These are phyloP conservation scores for Fusarium musae DNA, from an alignment of 2,329 filamentous ascomycete species.

Conservation along the genomic window DNA sequence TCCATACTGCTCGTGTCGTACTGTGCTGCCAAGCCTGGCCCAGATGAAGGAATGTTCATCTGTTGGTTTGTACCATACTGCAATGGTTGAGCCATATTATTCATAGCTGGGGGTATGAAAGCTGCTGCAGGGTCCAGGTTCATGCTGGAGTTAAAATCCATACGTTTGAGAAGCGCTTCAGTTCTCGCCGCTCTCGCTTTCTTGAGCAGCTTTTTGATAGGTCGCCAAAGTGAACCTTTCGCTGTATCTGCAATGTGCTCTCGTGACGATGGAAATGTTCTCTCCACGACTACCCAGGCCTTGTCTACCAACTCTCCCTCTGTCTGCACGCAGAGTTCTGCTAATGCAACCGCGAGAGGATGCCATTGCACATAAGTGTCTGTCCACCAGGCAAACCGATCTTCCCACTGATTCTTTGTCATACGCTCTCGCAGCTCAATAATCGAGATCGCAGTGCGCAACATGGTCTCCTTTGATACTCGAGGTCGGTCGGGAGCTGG, in stretches of 20 bases:
- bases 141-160: slow-evolving; percentile 33
- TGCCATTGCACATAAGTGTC: slow-evolving; percentile 66
- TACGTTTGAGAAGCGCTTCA: slow-evolving; percentile 44
- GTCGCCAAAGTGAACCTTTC: slow-evolving; percentile 63
- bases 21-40: slow-evolving; percentile 19
- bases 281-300: slow-evolving; percentile 62
- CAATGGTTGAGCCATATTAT: slow-evolving; percentile 18
- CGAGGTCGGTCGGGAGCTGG: slow-evolving; percentile 44
- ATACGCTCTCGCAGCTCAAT: slow-evolving; percentile 55
- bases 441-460: slow-evolving; percentile 59
- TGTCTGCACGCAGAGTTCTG: slow-evolving; percentile 62
- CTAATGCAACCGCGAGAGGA: slow-evolving; percentile 62
- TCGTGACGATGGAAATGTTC: slow-evolving; percentile 56
- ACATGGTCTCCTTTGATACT: slow-evolving; percentile 55
- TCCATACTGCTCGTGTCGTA: slow-evolving; percentile 46
- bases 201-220: slow-evolving; percentile 63
- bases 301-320: slow-evolving; percentile 57
- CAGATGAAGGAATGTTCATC: not conserved
- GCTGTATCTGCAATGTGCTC: slow-evolving; percentile 60
- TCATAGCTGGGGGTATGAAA: not conserved
- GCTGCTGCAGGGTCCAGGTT: slow-evolving; percentile 2
- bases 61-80: slow-evolving; percentile 11
- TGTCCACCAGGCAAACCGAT: slow-evolving; percentile 61
- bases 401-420: slow-evolving; percentile 47
- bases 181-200: slow-evolving; percentile 58